These are phyloP conservation scores for Mortierella sp. DNA, from an alignment of 371 early-diverging fungal genomes.

Conservation along the genomic window DNA sequence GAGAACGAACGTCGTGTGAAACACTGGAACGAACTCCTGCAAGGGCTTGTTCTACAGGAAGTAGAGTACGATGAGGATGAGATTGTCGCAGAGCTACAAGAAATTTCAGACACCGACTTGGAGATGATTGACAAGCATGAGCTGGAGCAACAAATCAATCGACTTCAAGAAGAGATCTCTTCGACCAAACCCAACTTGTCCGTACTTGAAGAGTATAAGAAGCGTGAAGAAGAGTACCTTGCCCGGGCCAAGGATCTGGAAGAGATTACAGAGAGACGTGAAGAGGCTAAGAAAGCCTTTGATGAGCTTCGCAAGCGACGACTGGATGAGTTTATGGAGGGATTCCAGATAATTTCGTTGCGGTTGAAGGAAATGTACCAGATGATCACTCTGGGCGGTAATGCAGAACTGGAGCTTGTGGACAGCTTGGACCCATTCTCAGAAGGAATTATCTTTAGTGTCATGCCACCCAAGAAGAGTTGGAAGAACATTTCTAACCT, in stretches of 20 bases:
- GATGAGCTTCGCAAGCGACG: conserved; percentile 87
- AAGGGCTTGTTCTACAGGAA: conserved; percentile 67
- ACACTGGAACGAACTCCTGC: conserved; percentile 64
- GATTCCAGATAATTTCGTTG: conserved; percentile 94
- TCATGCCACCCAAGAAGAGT: conserved; percentile 99
- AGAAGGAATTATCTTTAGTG: conserved; percentile 98
- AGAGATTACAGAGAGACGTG: conserved; percentile 75
- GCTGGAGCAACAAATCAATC: conserved; percentile 57
- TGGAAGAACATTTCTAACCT: conserved; percentile 99
- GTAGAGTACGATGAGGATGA: conserved; percentile 65
- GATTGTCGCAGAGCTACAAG: conserved; percentile 52
- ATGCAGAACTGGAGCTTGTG: conserved; percentile 99
- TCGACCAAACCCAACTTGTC: conserved; percentile 88
- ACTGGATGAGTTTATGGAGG: conserved; percentile 95
- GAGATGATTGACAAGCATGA: conserved; percentile 63
- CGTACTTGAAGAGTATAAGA: conserved; percentile 88
- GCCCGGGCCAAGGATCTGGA: conserved; percentile 82
- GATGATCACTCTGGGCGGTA: conserved; percentile 99
- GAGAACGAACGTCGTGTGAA: conserved; percentile 63
- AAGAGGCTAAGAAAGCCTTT: conserved; percentile 76
- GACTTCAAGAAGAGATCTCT: conserved; percentile 30
- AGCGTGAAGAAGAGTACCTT: conserved; percentile 79
- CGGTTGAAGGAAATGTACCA: conserved; percentile 99
- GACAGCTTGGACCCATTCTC: conserved; percentile 99
- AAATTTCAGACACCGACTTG: conserved; percentile 68